phyloP scores from a whole-genome alignment of 345 rosid species.

The Eucalyptus urophylla region DNA sequence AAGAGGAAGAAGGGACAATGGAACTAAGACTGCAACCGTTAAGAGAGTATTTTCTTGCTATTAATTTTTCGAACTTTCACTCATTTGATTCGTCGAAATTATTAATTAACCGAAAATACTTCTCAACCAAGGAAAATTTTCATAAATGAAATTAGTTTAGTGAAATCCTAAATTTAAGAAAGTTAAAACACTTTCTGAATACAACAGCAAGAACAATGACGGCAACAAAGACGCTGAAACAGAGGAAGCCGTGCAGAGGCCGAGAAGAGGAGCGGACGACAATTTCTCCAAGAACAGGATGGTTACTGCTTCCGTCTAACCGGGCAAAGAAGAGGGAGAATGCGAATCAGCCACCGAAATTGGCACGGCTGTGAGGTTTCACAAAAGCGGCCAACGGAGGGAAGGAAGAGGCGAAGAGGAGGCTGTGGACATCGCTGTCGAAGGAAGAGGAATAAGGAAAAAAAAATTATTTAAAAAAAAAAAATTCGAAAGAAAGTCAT shows the following conservation, averaged over 20 bases:
- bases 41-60: too few relatives aligned
- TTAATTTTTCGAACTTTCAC: not conserved
- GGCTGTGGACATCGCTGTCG: not conserved
- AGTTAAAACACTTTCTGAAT: not conserved
- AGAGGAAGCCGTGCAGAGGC: not conserved
- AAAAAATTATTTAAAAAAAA: too few relatives aligned
- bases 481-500: not conserved
- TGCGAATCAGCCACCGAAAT: not conserved
- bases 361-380: not conserved
- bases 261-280: not conserved
- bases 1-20: not conserved
- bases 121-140: not conserved
- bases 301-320: not conserved
- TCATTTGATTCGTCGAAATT: too few relatives aligned
- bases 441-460: not conserved
- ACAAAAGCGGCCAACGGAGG: not conserved
- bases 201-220: not conserved
- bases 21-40: not conserved
- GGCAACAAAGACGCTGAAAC: not conserved
- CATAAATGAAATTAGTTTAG: not conserved
- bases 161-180: too few relatives aligned
- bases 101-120: too few relatives aligned
- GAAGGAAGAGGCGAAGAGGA: not conserved
- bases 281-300: not conserved
- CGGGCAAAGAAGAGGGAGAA: not conserved